Evolutionary conservation across 139 green algal species (phyloP).

Genomic region (Desmodesmus armatus): DNA sequence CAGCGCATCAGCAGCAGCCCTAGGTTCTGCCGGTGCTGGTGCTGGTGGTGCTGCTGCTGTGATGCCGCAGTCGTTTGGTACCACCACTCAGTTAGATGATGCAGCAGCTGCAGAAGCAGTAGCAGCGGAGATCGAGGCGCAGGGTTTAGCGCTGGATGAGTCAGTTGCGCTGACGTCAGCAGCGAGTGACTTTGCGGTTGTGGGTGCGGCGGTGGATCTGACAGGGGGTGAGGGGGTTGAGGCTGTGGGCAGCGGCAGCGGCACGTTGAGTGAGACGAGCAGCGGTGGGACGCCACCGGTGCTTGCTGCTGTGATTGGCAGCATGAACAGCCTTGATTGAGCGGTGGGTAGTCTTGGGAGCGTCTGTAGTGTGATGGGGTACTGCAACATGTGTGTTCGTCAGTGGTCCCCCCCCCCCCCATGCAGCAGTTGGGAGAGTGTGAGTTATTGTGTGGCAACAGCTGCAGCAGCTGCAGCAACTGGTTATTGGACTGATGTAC

Average conservation of each 20-base stretch:
- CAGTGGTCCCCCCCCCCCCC: too few relatives aligned
- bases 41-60: too few relatives aligned
- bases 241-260: not conserved
- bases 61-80: not conserved
- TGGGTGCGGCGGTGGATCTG: not conserved
- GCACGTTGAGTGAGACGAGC: too few relatives aligned
- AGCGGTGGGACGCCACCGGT: not conserved
- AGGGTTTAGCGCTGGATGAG: not conserved
- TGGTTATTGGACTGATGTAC: too few relatives aligned
- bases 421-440: too few relatives aligned
- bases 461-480: too few relatives aligned
- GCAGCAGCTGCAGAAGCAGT: constrained; percentile 29
- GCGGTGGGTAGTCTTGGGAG: too few relatives aligned
- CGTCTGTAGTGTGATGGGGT: not conserved
- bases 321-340: constrained; percentile 36
- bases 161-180: constrained; percentile 21
- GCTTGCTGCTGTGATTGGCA: not conserved
- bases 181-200: not conserved
- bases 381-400: not conserved
- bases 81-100: not conserved
- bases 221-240: not conserved
- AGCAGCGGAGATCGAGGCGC: not conserved
- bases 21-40: not conserved
- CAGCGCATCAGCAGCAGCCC: not conserved
- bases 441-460: too few relatives aligned